phyloP scores from a whole-genome alignment of 164 flowering plant species.

The Stephania japonica region DNA sequence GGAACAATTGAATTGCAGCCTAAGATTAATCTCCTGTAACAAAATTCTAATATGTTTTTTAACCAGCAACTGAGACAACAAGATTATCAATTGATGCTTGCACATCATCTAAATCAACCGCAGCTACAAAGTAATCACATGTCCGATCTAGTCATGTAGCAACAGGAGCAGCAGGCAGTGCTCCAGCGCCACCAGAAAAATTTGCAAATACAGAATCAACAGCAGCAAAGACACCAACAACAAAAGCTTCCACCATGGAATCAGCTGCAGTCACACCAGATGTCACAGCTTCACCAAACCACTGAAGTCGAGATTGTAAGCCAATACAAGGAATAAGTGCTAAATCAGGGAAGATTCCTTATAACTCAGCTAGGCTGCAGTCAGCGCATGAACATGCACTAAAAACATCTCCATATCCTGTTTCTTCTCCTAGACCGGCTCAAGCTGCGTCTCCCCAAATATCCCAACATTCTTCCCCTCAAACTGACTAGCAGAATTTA shows the following conservation, averaged over 20 bases:
- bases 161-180: constrained; percentile 33
- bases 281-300: constrained; percentile 50
- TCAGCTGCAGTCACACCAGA: constrained; percentile 30
- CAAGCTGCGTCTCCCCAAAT: constrained; percentile 68
- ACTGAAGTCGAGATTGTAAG: constrained; percentile 34
- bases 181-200: constrained; percentile 29
- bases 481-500: constrained; percentile 68
- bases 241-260: not conserved
- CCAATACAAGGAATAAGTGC: constrained; percentile 43
- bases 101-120: constrained; percentile 49
- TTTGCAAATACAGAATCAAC: constrained; percentile 7
- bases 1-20: constrained; percentile 41
- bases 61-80: constrained; percentile 44
- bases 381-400: constrained; percentile 43
- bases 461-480: constrained; percentile 68
- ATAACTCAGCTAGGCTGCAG: constrained; percentile 43
- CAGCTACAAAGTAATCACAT: constrained; percentile 40
- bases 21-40: constrained; percentile 37
- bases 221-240: not conserved
- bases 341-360: constrained; percentile 47
- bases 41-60: constrained; percentile 43
- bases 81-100: constrained; percentile 38
- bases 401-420: constrained; percentile 48
- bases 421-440: constrained; percentile 57
- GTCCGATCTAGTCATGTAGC: constrained; percentile 42